Base-by-base conservation (phyloP, 768 basidiomycete genomes). In the Kwoniella shandongensis region DNA sequence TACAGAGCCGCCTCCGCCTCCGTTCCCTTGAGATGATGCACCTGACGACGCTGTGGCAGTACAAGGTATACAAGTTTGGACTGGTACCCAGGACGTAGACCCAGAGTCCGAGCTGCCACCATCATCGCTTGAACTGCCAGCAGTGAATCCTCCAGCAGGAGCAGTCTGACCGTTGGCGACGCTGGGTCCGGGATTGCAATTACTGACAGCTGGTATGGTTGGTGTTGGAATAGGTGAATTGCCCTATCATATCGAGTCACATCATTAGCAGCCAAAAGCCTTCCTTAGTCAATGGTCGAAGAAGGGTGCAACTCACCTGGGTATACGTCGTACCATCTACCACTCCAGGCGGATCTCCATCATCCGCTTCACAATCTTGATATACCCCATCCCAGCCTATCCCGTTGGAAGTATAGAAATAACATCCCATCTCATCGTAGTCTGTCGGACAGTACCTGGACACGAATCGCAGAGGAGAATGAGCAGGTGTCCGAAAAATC, bases 401-500 rank as follows among this genome's bases (percentile, higher is more conserved):
- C 2, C 56, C 50, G n/a, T 66, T 54, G 1, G 57, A 59, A 8
- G 65, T 66, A 17, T 68, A 30, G 54, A 59, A 67, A 26, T 57
- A 73, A 47, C 72, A 73, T 17, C 72, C 72, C 42, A 62, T 57
- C 20, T 66, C 54, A 56, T 66, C 66, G 42, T 62, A 73, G 2
- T 46, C 44, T 6, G 59, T 60, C 0, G 72, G 72, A 46, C 72
- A 73, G 61, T 54, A 71, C 30, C 62, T 71, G 55, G n/a, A 41
- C 35, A 18, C 4, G 8, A 51, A 17, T n/a, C 42, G 20, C 42
- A 23, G 8, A 44, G 22, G 8, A 11, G 18, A 47, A 15, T 41
- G 18, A 46, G 29, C 38, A 22, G 36, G 27, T 30, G 25, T 12
- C 23, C 13, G 29, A 8, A 8, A 18, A 7, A 44, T n/a, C 25